Percentiles rank a stretch among this genome's conserved stretches.
Conservation (phyloP, 768 basidiomycete genomes). For the Lyophyllum atratum region DNA sequence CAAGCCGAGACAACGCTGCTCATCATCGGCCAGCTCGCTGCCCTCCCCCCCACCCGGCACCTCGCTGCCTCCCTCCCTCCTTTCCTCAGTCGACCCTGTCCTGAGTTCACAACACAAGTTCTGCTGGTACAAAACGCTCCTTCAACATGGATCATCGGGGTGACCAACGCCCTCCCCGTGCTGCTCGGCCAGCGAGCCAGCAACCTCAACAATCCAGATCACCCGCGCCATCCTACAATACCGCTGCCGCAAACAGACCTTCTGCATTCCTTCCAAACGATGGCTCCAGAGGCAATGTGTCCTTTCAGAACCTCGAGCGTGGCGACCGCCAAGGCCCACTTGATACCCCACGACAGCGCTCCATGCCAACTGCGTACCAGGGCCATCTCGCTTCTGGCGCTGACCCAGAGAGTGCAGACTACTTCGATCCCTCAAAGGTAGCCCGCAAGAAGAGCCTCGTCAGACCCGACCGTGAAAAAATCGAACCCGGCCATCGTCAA, state of each 20-base stretch:
- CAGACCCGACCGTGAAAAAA: conserved; percentile 91
- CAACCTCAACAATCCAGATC: conserved; percentile 39
- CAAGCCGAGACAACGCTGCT: conserved; percentile 18
- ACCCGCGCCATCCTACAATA: conserved; percentile 42
- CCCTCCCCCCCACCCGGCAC: not conserved
- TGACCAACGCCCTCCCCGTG: conserved; percentile 57
- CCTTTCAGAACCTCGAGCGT: conserved; percentile 69
- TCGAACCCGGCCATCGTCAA: conserved; percentile 90
- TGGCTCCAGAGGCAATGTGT: conserved; percentile 51
- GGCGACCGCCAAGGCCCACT: conserved; percentile 66
- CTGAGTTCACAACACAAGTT: conserved; percentile 8
- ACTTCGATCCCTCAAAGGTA: conserved; percentile 52
- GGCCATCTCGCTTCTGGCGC: conserved; percentile 28
- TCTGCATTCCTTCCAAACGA: conserved; percentile 37
- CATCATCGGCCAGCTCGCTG: not conserved
- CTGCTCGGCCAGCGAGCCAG: conserved; percentile 46
- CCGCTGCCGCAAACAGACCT: conserved; percentile 23
- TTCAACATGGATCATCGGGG: conserved; percentile 40
- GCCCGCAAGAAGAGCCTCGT: conserved; percentile 91
- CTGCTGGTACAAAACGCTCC: conserved; percentile 3
- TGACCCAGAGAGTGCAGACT: conserved; percentile 45
- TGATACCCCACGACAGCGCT: conserved; percentile 54
- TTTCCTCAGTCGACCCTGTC: not conserved
- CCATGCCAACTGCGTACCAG: conserved; percentile 49
- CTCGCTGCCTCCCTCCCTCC: not conserved